A percentile compares a stretch with the other conserved stretches of the same genome.
Evolutionary conservation across 371 early-diverging fungal genomes (phyloP).

Genomic region (Coemansia sp.): DNA sequence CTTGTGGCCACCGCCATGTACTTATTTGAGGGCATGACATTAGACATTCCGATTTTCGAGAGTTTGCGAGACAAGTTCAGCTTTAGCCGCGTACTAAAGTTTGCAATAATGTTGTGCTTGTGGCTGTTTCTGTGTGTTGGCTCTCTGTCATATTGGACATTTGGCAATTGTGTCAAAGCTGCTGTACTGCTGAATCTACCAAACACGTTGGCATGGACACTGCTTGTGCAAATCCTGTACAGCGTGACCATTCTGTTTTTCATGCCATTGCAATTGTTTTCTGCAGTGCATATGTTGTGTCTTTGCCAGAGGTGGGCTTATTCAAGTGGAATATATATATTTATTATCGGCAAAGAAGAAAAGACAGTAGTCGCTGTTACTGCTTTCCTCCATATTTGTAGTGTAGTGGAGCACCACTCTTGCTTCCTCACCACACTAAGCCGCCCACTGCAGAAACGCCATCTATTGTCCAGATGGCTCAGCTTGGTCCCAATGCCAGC

Average conservation of each 20-base stretch:
- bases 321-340: too few relatives aligned
- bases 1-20: conserved; percentile 93
- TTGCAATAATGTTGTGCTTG: conserved; percentile 72
- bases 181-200: conserved; percentile 84
- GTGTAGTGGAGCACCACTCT: too few relatives aligned
- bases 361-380: too few relatives aligned
- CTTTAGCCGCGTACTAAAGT: conserved; percentile 71
- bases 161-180: conserved; percentile 77
- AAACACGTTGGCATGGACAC: conserved; percentile 57
- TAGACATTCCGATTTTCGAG: conserved; percentile 89
- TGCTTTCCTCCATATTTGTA: too few relatives aligned
- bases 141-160: conserved; percentile 77
- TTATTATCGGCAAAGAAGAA: too few relatives aligned
- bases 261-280: conserved; percentile 82
- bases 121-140: conserved; percentile 73
- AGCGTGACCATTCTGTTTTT: conserved; percentile 84
- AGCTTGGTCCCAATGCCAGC: too few relatives aligned
- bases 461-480: too few relatives aligned
- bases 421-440: too few relatives aligned
- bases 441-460: too few relatives aligned
- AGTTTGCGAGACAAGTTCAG: conserved; percentile 79
- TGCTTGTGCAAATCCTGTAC: conserved; percentile 77
- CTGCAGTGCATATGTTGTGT: conserved; percentile 73
- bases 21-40: conserved; percentile 89
- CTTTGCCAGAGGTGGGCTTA: too few relatives aligned